These are phyloP conservation scores for Thelonectria discophora DNA, from an alignment of 2,329 filamentous ascomycete species.

Conservation along the genomic window DNA sequence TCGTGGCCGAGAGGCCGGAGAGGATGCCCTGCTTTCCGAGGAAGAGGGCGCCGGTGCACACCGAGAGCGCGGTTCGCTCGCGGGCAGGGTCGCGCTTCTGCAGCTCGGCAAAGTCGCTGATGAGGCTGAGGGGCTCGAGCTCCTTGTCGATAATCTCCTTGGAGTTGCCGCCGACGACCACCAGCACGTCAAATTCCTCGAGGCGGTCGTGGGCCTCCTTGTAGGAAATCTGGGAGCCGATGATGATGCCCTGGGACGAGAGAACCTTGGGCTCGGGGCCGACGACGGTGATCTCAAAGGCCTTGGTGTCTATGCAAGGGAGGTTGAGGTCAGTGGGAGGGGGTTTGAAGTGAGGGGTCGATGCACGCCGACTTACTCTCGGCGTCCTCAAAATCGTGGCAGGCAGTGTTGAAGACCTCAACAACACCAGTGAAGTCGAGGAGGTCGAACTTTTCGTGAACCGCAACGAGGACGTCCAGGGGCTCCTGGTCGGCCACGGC, in stretches of 20 bases:
- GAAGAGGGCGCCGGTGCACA: slow-evolving; percentile 83
- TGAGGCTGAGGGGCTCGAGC: slow-evolving; percentile 73
- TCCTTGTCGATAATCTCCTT: slow-evolving; percentile 73
- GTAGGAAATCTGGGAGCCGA: slow-evolving; percentile 79
- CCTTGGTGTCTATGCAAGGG: slow-evolving; percentile 57
- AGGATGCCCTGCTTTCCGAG: slow-evolving; percentile 81
- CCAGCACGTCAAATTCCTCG: slow-evolving; percentile 80
- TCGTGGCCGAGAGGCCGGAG: slow-evolving; percentile 81
- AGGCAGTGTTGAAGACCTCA: slow-evolving; percentile 60
- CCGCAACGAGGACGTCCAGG: slow-evolving; percentile 67
- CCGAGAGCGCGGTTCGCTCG: slow-evolving; percentile 82
- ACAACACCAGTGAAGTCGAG: slow-evolving; percentile 66
- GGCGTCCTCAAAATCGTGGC: slow-evolving; percentile 62
- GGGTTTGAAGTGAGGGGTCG: slow-evolving; percentile 29
- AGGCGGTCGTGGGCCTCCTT: slow-evolving; percentile 80
- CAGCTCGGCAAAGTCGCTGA: slow-evolving; percentile 79
- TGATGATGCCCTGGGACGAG: slow-evolving; percentile 70
- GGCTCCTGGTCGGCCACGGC: slow-evolving; percentile 66
- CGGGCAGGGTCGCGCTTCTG: slow-evolving; percentile 81
- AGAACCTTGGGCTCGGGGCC: slow-evolving; percentile 63
- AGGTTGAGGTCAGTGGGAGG: slow-evolving; percentile 38
- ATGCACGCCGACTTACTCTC: slow-evolving; percentile 52
- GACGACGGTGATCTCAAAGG: slow-evolving; percentile 67
- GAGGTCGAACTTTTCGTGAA: slow-evolving; percentile 68
- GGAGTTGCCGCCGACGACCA: slow-evolving; percentile 77